Base-by-base conservation (phyloP, 116 monocot species). In the Zostera marina region DNA sequence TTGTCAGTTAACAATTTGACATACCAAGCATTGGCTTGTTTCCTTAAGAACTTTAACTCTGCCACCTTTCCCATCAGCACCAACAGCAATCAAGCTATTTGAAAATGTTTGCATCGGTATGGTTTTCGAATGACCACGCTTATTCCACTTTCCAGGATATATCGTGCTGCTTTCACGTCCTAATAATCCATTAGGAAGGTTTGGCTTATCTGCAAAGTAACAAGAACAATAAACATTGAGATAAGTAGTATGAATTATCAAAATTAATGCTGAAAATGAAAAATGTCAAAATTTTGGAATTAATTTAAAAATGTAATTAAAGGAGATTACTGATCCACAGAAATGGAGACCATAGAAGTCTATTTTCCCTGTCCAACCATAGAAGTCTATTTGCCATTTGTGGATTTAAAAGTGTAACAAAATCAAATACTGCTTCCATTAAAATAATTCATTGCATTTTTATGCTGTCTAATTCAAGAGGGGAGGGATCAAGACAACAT, bases 51-150 rank as follows among this genome's bases (percentile, higher is more conserved):
- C 79, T 70, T 88, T 88, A 44, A 88, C 58, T 52, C 60, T 84
- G 52, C 93, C 93, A 9, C 84, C 93, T 69, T 81, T 70, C 5
- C 93, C 93, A 73, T 93, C 93, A 52, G 84, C 76, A 47, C 93
- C 93, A 55, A 88, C 75, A 43, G 75, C 58, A 66, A 93, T 93
- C 67, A 93, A 74, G 56, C 74, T 44, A 7, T 7, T 64, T 59
- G 74, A 20, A 51, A 54, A 58, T 52, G 41, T 60, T 54, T 73
- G 73, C 22, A n/a, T 51, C 21, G 20, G 14, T 32, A 57, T 40
- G 24, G 22, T 51, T 51, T 56, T 61, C 1, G 59, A 15, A 17
- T 54, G 59, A 9, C 51, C 62, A 16, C 44, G 38, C 62, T 47
- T 83, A 63, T 74, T 74, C 87, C 92, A 92, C 60, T 73, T 92